These are phyloP conservation scores for Coemansia erecta DNA, from an alignment of 192 early-diverging fungal genomes.

Conservation along the genomic window DNA sequence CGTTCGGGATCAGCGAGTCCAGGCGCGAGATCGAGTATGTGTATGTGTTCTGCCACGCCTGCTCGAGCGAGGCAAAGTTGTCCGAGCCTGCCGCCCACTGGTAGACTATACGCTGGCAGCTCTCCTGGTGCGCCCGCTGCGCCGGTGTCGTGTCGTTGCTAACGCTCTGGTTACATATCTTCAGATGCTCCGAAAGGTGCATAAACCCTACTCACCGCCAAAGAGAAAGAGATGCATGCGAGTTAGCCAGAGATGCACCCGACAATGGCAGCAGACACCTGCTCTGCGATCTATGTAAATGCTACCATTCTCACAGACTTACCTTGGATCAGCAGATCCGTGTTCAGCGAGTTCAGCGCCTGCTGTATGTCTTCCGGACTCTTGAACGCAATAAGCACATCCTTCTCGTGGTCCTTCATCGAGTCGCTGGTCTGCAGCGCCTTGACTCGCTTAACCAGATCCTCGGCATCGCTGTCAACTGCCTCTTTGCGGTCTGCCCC, in stretches of 20 bases:
- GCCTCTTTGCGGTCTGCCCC: background rate
- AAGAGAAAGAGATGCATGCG: background rate
- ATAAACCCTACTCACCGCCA: conserved; percentile 26
- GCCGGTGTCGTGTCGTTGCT: background rate
- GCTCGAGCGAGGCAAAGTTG: conserved; percentile 15
- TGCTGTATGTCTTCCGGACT: conserved; percentile 28
- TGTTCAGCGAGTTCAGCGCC: conserved; percentile 28
- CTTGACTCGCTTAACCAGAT: conserved; percentile 1
- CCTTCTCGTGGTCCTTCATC: conserved; percentile 14
- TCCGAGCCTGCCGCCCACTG: conserved; percentile 34
- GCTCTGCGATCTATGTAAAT: background rate
- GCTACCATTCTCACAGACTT: too few relatives aligned
- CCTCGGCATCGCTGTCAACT: conserved; percentile 1
- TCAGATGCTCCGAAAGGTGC: conserved; percentile 48
- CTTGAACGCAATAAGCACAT: conserved; percentile 35
- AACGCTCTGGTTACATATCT: conserved; percentile 29
- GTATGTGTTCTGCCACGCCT: conserved; percentile 33
- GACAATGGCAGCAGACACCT: background rate
- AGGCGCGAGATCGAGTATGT: conserved; percentile 20
- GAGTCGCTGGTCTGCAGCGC: background rate
- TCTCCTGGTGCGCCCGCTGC: conserved; percentile 24
- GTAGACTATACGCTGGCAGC: conserved; percentile 39
- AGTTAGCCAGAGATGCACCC: background rate
- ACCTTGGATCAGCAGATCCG: conserved; percentile 51
- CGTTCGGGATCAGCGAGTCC: conserved; percentile 29